phyloP scores from a whole-genome alignment of 176 grass and related monocot species.

The Aegilops longissima region DNA sequence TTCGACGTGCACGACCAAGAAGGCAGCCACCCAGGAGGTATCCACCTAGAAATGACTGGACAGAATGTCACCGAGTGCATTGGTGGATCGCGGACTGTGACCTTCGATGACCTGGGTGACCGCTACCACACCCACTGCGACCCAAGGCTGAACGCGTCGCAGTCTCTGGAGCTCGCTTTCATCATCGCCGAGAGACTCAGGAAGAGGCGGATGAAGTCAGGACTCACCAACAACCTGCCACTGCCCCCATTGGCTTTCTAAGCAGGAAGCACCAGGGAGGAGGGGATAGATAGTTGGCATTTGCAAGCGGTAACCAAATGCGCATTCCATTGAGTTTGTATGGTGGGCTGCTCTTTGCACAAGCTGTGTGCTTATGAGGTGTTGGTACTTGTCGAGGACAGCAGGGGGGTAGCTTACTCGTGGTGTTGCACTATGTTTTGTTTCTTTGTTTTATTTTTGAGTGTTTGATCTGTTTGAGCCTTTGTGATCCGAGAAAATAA shows the following conservation, averaged over 20 bases:
- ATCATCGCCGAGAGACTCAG: conserved; percentile 92
- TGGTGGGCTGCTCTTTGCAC: conserved; percentile 39
- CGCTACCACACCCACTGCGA: conserved; percentile 97
- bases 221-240: conserved; percentile 40
- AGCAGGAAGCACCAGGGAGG: not conserved
- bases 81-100: conserved; percentile 84
- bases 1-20: conserved; percentile 95
- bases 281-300: conserved; percentile 41
- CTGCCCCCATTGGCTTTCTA: conserved; percentile 79
- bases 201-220: conserved; percentile 68
- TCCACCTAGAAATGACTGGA: conserved; percentile 97
- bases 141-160: conserved; percentile 85
- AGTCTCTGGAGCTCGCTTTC: conserved; percentile 86
- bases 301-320: conserved; percentile 13
- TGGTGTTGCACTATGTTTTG: conserved; percentile 36
- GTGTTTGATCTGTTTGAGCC: conserved; percentile 36
- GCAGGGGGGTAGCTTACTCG: conserved; percentile 26
- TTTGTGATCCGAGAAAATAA: conserved; percentile 33
- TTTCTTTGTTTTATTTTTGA: conserved; percentile 16
- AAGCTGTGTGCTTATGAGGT: conserved; percentile 38
- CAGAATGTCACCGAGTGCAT: conserved; percentile 96
- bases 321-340: conserved; percentile 49
- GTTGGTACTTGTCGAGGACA: conserved; percentile 10
- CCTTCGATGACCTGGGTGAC: conserved; percentile 79
- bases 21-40: conserved; percentile 85